Conservation (phyloP, 805 yeast genomes). For the Starmerella vitae region DNA sequence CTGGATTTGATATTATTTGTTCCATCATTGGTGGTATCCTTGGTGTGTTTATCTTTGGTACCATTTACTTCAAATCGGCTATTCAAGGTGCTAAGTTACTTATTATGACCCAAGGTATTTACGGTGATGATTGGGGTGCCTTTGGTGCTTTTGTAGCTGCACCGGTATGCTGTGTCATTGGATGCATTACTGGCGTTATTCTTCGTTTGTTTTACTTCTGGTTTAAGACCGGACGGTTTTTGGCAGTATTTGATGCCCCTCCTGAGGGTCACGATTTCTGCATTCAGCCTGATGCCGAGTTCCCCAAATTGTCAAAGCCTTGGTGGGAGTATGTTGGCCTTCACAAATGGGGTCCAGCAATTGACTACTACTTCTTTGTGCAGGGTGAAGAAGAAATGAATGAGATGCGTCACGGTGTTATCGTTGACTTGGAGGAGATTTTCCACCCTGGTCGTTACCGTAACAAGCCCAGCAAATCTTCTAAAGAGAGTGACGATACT, state of each 20-base stretch:
- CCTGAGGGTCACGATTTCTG: conserved; percentile 9
- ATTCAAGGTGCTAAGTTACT: conserved; percentile 66
- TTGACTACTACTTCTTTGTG: conserved; percentile 19
- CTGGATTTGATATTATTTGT: conserved; percentile 66
- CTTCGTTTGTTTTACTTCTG: conserved; percentile 18
- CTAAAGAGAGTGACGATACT: neutral
- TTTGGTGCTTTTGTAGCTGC: conserved; percentile 91
- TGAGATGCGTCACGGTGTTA: conserved; percentile 1
- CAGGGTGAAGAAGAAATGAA: conserved; percentile 9
- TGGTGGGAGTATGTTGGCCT: conserved; percentile 19
- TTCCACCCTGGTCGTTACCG: too few relatives aligned
- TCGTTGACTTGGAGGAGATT: neutral
- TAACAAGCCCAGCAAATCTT: neutral
- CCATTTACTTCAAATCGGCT: conserved; percentile 54
- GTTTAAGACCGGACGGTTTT: conserved; percentile 7
- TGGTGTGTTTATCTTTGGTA: conserved; percentile 71
- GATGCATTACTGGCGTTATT: conserved; percentile 41
- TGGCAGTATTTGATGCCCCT: conserved; percentile 19
- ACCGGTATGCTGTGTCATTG: conserved; percentile 62
- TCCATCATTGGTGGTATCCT: conserved; percentile 77
- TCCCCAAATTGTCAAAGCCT: conserved; percentile 13
- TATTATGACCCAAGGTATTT: conserved; percentile 52
- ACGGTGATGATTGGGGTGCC: conserved; percentile 78
- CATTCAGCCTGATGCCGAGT: conserved; percentile 11
- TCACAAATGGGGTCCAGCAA: conserved; percentile 1